Evolutionary conservation across 352 stramenopile genomes (phyloP), one percentile per base, ranked within the genome.

Genomic region (Phytophthora palmivora): DNA sequence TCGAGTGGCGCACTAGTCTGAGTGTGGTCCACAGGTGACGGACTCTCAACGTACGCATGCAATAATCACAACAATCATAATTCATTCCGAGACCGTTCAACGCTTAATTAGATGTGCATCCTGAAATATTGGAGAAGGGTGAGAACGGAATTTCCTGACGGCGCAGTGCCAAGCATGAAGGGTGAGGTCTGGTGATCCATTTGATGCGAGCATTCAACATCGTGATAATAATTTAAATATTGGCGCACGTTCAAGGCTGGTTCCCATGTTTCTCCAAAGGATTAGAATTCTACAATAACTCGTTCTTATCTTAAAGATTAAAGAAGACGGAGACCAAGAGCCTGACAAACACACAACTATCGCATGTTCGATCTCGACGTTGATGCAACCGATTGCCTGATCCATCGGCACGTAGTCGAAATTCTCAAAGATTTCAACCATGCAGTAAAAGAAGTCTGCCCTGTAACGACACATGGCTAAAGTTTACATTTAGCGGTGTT

Each of bases 21-120:
- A n/a, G n/a, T n/a, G n/a, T n/a, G n/a, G n/a, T n/a, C 53, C 53
- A 61, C 41, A 61, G 19, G 41, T 61, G 30, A 41, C 33, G 42
- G 53, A 12, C 19, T 41, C 32, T 6, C 12, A 34, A 9, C 30
- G 30, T 34, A 34, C 30, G 11, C 30, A 7, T 7, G 30, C 30
- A 34, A 34, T 9, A 34, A 34, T 2, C 5, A 7, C 30, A 34
- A 12, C 10, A 28, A 45, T 12, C 38, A 6, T 28, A 10, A 45
- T 45, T 45, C 19, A 28, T 26, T 6, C 16, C 0, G 16, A 34
- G 30, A 34, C 6, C 10, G 30, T 10, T 34, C 6, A 34, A 34
- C 4, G 8, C 8, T 9, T 32, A 32, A 10, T 28, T 6, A 4
- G 30, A 34, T 34, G 7, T 3, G 30, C 10, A 34, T 34, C n/a